phyloP scores from a whole-genome alignment of 495 filamentous ascomycete genomes.

The Hypoxylon perforatum region DNA sequence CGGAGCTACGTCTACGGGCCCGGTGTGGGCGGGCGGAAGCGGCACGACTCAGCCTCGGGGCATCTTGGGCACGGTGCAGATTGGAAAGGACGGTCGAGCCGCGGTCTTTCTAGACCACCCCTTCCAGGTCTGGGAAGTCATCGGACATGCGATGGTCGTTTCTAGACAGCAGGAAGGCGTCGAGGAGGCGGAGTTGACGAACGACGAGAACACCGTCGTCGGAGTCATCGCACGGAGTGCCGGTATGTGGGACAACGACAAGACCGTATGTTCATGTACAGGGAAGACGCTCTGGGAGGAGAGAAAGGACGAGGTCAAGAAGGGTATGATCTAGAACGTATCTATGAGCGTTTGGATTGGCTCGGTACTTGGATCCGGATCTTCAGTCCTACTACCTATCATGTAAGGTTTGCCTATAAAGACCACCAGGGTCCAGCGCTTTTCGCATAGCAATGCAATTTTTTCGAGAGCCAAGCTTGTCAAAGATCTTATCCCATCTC shows the following conservation, averaged over 20 bases:
- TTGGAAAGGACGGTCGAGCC: conserved; percentile 75
- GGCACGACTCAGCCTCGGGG: conserved; percentile 65
- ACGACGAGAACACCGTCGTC: conserved; percentile 84
- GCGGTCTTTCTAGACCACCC: conserved; percentile 81
- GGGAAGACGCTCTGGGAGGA: conserved; percentile 99
- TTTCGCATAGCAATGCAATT: conserved; percentile 7
- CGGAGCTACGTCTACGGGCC: conserved; percentile 82
- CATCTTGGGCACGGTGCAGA: conserved; percentile 75
- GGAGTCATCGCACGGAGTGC: conserved; percentile 95
- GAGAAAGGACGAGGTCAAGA: conserved; percentile 84
- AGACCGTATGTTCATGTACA: conserved; percentile 93
- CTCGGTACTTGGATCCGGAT: conserved; percentile 18
- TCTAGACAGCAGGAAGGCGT: conserved; percentile 65
- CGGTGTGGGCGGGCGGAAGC: conserved; percentile 72
- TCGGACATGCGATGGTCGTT: conserved; percentile 89
- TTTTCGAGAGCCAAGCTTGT: background rate
- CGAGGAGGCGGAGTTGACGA: conserved; percentile 62
- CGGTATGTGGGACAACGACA: conserved; percentile 98
- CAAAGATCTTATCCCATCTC: conserved; percentile 4
- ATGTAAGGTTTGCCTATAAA: conserved; percentile 12
- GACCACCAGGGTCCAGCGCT: conserved; percentile 1
- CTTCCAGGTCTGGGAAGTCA: conserved; percentile 93
- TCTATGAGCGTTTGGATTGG: conserved; percentile 1
- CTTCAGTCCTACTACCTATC: conserved; percentile 11
- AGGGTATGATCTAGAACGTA: conserved; percentile 75